These are phyloP conservation scores for Protomyces macrosporus DNA, from an alignment of 1,139 yeast species.

Conservation along the genomic window DNA sequence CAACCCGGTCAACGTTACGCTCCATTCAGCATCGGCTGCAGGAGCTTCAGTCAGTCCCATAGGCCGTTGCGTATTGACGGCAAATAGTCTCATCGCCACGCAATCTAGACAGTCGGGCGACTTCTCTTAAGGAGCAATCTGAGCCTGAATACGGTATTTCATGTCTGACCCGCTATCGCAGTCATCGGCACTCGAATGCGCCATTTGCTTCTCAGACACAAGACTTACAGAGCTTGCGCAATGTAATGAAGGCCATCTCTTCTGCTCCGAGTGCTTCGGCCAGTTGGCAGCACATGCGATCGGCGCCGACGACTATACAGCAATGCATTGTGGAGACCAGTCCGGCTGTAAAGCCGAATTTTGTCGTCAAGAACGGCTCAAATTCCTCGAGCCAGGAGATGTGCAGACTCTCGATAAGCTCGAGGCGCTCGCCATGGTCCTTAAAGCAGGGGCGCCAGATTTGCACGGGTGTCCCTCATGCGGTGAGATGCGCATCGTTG, in stretches of 20 bases:
- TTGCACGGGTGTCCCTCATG: neutral
- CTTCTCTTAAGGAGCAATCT: too few species aligned
- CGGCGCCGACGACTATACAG: neutral
- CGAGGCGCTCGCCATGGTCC: neutral
- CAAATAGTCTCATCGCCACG: too few species aligned
- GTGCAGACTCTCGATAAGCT: neutral
- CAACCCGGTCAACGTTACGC: too few species aligned
- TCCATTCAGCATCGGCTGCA: too few species aligned
- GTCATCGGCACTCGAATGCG: neutral
- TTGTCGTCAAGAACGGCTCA: neutral
- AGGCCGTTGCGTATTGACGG: too few species aligned
- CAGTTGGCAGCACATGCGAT: neutral
- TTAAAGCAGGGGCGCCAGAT: neutral
- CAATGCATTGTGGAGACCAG: neutral
- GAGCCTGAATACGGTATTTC: too few species aligned
- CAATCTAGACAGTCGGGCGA: too few species aligned
- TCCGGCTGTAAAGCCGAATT: neutral
- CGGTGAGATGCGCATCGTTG: neutral
- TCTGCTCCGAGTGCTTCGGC: neutral
- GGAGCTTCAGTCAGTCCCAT: too few species aligned
- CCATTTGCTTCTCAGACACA: neutral
- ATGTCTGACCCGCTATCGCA: neutral
- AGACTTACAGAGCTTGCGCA: neutral
- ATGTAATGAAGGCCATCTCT: neutral
- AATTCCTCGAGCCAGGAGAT: neutral